Conservation (phyloP, 495 filamentous ascomycete genomes). For the Monascus purpureus region DNA sequence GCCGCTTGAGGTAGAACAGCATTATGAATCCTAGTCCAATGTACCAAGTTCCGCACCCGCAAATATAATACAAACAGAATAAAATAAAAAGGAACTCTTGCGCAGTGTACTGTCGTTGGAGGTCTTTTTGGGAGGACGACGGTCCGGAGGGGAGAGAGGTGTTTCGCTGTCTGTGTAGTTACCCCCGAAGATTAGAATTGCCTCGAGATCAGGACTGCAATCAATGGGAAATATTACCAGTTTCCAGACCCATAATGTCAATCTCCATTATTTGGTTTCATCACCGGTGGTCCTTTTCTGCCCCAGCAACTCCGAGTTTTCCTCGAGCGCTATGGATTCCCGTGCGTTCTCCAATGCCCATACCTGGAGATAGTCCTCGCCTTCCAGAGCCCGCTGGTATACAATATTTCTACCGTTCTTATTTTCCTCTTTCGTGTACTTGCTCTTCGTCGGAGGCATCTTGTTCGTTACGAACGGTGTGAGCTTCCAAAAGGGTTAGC, state of each 20-base stretch:
- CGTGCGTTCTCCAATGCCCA: slow-evolving; percentile 24
- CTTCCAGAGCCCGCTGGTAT: slow-evolving; percentile 18
- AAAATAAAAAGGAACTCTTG: too few relatives aligned
- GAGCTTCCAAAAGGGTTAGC: slow-evolving; percentile 40
- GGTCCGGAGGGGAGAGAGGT: too few relatives aligned
- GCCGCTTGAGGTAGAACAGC: too few relatives aligned
- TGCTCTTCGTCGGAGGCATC: slow-evolving; percentile 30
- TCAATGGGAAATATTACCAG: too few relatives aligned
- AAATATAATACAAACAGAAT: too few relatives aligned
- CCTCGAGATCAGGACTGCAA: too few relatives aligned
- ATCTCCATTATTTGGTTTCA: too few relatives aligned
- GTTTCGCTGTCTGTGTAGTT: too few relatives aligned
- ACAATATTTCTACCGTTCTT: slow-evolving; percentile 12
- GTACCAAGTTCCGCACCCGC: not conserved
- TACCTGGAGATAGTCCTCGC: slow-evolving; percentile 24
- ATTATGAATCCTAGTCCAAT: not conserved
- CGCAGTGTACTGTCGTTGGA: too few relatives aligned
- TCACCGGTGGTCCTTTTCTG: not conserved
- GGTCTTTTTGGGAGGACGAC: too few relatives aligned
- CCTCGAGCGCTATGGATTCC: slow-evolving; percentile 19
- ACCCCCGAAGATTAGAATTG: too few relatives aligned
- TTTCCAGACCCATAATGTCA: too few relatives aligned
- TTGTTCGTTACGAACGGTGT: slow-evolving; percentile 71
- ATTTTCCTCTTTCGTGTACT: slow-evolving; percentile 22
- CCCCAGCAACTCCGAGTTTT: slow-evolving; percentile 8